Base-by-base conservation (phyloP, 1,284 basidiomycete genomes). In the Fomitopsis betulina region DNA sequence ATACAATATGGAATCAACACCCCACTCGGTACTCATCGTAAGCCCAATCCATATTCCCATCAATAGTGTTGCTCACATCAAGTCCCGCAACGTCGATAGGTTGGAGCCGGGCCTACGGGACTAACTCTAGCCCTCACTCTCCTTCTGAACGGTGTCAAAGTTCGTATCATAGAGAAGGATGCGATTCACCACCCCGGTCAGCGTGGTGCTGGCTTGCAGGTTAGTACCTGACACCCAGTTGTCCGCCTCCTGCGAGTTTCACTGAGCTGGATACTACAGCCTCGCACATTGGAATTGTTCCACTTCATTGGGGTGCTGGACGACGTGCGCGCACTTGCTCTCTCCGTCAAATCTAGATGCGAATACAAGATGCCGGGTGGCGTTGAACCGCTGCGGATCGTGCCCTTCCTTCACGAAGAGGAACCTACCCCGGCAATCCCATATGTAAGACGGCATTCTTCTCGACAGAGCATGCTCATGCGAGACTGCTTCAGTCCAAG, bases 131-230 rank as follows among this genome's bases (percentile, higher is more conserved):
- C 65, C 21, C 59, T 68, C 5, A 54, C 60, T n/a, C 58, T 67
- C 8, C 38, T 58, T 6, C 55, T 63, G 38, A 62, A 65, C 37
- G 65, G 65, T 13, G 52, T 67, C 2, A 33, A 67, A 7, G 68
- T 74, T 13, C 73, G 74, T 23, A 68, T 75, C 39, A 67, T 76
- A 15, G 66, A 75, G 15, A 74, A 71, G 54, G 64, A 65, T 25
- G 51, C 32, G 3, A 52, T 60, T 0, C 54, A 64, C 25, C 51
- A 39, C 38, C 39, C 61, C 30, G 64, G 65, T 3, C 64, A 68
- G 30, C 67, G 73, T 3, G 68, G 65, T 8, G 30, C 47, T n/a
- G 71, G 64, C 0, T 27, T 72, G 17, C 64, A 63, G 66, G 73
- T 71, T 27, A 62, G 32, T 23, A n/a, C 6, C 8, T 6, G 3